Evolutionary conservation across 2,329 filamentous ascomycete genomes (phyloP), one percentile per base, ranked within the genome.

Genomic region (Talaromyces sp.): DNA sequence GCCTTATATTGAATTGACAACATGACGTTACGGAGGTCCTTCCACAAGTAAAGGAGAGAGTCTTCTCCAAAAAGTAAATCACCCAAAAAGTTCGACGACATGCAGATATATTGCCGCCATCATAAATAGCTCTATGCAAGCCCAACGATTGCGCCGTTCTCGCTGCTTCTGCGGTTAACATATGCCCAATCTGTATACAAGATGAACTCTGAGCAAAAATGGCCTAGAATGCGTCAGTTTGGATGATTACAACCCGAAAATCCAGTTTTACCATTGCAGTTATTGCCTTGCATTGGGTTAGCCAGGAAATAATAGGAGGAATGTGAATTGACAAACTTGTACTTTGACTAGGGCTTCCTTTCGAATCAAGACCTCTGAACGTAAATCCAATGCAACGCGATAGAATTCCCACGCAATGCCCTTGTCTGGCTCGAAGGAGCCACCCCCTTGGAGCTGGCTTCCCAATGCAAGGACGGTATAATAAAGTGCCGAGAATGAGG

Each of bases 261-360:
- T 3, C 11, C 2, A 12, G n/a, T 19, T 12, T 35, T 56, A 65
- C 68, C 68, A 70, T 70, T 32, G 67, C 67, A 32, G 65, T 66
- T 3, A 71, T 14, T 12, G 69, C 70, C 67, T 53, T 58, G 8
- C 3, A 11, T 48, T 14, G 5, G n/a, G 12, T 48, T 48, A 48
- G 43, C 19, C 8, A 48, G 9, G 43, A 48, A 19, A 46, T 31
- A 14, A 29, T 1, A 41, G 10, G 48, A 27, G 1, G 50, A 56
- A 26, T 29, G 10, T 5, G 19, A 1, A 19, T 52, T 7, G 26
- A 29, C 14, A 12, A n/a, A 53, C 51, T 9, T 53, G 51, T 1
- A 53, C 51, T 12, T 53, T 53, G 2, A 53, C 51, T 31, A 53
- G 3, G 29, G 51, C 6, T 21, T 48, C 43, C 19, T 24, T 48